Conservation (phyloP, 2,329 filamentous ascomycete genomes). For the Trematosphaeria pertusa region DNA sequence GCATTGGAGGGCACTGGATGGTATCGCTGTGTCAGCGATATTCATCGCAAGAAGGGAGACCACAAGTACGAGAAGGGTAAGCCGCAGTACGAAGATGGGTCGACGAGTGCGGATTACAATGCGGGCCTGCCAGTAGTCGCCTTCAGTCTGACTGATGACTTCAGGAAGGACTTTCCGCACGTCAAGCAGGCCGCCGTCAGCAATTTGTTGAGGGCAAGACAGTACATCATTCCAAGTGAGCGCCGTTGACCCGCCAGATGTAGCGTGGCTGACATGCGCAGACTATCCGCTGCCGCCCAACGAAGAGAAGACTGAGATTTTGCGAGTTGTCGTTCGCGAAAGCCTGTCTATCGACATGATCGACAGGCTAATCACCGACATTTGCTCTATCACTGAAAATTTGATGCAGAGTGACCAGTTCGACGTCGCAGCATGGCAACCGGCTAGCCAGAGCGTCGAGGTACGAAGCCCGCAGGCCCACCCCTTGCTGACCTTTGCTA, state of each 20-base stretch:
- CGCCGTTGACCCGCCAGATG: constrained; percentile 2
- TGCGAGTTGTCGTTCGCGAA: constrained; percentile 72
- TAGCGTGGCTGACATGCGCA: constrained; percentile 29
- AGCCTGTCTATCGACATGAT: constrained; percentile 73
- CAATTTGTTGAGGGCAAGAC: constrained; percentile 68
- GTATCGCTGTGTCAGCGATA: constrained; percentile 65
- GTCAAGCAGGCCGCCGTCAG: constrained; percentile 70
- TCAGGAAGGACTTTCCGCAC: constrained; percentile 66
- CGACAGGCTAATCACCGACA: constrained; percentile 67
- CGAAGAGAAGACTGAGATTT: constrained; percentile 68
- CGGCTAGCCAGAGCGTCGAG: constrained; percentile 48
- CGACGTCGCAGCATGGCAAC: constrained; percentile 60
- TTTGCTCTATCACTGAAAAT: constrained; percentile 66
- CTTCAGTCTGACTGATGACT: constrained; percentile 68
- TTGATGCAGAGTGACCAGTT: constrained; percentile 62
- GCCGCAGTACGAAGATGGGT: constrained; percentile 52
- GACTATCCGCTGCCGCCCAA: constrained; percentile 71
- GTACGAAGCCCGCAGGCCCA: no score
- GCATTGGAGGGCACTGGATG: constrained; percentile 70
- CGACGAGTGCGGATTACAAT: constrained; percentile 65
- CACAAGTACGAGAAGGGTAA: constrained; percentile 52
- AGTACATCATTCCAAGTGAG: constrained; percentile 73
- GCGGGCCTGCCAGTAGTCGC: constrained; percentile 73
- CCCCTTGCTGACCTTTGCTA: no score
- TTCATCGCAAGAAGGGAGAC: constrained; percentile 65